Percentiles rank a stretch among this genome's conserved stretches.
Conservation (phyloP, 164 flowering plant species). For the Magnolia changhungtana region DNA sequence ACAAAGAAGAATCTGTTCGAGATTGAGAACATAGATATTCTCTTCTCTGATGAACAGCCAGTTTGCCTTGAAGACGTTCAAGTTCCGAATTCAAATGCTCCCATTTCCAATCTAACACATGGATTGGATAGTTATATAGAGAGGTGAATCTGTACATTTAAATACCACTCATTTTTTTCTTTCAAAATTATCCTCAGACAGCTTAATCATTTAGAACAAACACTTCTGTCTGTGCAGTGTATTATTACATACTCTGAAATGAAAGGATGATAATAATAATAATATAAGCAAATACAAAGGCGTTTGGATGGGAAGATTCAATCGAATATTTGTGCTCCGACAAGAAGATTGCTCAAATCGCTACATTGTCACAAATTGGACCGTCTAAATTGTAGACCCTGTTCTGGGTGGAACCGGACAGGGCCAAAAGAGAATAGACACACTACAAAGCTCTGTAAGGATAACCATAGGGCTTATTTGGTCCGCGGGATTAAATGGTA, state of each 20-base stretch:
- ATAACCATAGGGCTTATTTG: too few species aligned
- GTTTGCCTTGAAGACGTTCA: conserved; percentile 27
- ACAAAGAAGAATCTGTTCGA: conserved; percentile 28
- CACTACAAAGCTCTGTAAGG: too few species aligned
- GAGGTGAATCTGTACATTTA: conserved; percentile 8
- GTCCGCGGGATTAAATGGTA: too few species aligned
- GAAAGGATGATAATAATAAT: too few species aligned
- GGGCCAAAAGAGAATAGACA: too few species aligned
- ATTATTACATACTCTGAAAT: too few species aligned
- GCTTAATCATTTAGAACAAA: neutral
- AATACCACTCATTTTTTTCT: conserved; percentile 6
- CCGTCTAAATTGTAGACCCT: too few species aligned
- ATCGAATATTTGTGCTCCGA: neutral
- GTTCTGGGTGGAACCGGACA: too few species aligned
- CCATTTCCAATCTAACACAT: conserved; percentile 33
- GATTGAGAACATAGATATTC: conserved; percentile 16
- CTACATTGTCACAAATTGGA: too few species aligned
- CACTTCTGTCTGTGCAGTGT: neutral
- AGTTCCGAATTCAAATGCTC: conserved; percentile 22
- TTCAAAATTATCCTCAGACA: neutral
- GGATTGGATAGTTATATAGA: neutral
- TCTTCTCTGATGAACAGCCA: conserved; percentile 22
- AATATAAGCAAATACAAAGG: neutral
- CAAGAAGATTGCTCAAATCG: neutral
- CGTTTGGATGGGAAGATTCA: neutral